These are phyloP conservation scores for Penicillium pulvis DNA, from an alignment of 495 filamentous ascomycete species.

Conservation along the genomic window DNA sequence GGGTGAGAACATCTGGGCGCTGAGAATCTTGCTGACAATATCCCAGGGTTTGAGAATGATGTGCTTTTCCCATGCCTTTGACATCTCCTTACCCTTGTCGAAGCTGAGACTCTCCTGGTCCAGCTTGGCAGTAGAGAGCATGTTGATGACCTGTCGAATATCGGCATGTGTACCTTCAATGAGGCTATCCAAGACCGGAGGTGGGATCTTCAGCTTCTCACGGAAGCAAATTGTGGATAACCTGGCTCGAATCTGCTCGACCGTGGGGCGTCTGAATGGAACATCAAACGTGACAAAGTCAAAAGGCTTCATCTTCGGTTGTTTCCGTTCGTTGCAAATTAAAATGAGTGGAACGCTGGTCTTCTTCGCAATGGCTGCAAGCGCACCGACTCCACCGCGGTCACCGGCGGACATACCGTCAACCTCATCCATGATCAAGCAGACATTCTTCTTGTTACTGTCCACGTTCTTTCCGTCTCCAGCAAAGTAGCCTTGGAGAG, in stretches of 20 bases:
- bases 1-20: conserved; percentile 78
- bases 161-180: conserved; percentile 94
- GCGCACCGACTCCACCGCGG: conserved; percentile 89
- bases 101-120: conserved; percentile 78
- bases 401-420: conserved; percentile 99
- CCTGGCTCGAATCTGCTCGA: conserved; percentile 82
- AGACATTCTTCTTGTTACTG: conserved; percentile 80
- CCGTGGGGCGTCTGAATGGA: conserved; percentile 84
- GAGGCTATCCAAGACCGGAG: conserved; percentile 86
- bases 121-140: conserved; percentile 90
- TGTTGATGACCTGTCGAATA: conserved; percentile 98
- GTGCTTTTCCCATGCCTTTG: conserved; percentile 97
- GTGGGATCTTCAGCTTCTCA: conserved; percentile 83
- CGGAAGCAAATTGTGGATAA: conserved; percentile 94
- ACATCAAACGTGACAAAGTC: conserved; percentile 81
- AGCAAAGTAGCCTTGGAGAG: conserved; percentile 90
- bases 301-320: conserved; percentile 98
- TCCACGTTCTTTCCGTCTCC: conserved; percentile 80
- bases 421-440: conserved; percentile 98
- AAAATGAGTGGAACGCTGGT: conserved; percentile 92
- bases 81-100: conserved; percentile 85
- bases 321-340: conserved; percentile 92
- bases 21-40: conserved; percentile 89
- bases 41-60: conserved; percentile 97
- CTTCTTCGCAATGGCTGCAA: conserved; percentile 93